phyloP scores from a whole-genome alignment of 495 filamentous ascomycete genomes.

The Neurospora sp. region DNA sequence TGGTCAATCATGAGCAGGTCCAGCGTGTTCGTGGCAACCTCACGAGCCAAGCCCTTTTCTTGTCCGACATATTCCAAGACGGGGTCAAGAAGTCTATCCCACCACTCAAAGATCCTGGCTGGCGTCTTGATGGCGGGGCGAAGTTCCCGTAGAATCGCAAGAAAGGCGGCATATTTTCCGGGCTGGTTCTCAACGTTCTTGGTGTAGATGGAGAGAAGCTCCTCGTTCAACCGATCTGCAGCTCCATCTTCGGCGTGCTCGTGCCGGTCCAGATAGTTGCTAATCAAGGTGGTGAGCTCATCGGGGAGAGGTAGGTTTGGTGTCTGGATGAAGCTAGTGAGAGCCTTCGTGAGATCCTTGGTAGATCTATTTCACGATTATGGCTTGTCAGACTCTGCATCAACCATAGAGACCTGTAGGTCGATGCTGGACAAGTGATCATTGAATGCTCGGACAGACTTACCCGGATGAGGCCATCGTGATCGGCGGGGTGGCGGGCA shows the following conservation, averaged over 20 bases:
- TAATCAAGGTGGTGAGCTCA: constrained; percentile 45
- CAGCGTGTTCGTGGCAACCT: constrained; percentile 44
- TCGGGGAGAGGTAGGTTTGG: constrained; percentile 51
- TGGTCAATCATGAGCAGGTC: constrained; percentile 49
- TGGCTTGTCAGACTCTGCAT: not conserved
- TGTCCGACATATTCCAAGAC: constrained; percentile 46
- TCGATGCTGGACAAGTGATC: not conserved
- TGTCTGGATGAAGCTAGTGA: constrained; percentile 42
- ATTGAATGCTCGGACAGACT: not conserved
- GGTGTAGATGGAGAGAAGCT: constrained; percentile 51
- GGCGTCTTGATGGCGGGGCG: constrained; percentile 47
- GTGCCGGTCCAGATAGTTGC: constrained; percentile 52
- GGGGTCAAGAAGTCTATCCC: constrained; percentile 50
- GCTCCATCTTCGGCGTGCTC: constrained; percentile 46
- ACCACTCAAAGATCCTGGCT: constrained; percentile 51
- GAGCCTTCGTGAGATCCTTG: constrained; percentile 51
- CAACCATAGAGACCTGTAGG: not conserved
- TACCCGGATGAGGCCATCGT: constrained; percentile 29
- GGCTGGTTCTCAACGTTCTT: constrained; percentile 42
- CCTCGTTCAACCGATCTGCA: constrained; percentile 54
- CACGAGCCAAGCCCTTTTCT: constrained; percentile 47
- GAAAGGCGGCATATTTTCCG: constrained; percentile 49
- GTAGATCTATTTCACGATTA: constrained; percentile 22
- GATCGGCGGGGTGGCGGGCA: constrained; percentile 7
- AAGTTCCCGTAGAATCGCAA: constrained; percentile 48